phyloP scores from a whole-genome alignment of 208 protist species.

The Trypanosoma cruzi region DNA sequence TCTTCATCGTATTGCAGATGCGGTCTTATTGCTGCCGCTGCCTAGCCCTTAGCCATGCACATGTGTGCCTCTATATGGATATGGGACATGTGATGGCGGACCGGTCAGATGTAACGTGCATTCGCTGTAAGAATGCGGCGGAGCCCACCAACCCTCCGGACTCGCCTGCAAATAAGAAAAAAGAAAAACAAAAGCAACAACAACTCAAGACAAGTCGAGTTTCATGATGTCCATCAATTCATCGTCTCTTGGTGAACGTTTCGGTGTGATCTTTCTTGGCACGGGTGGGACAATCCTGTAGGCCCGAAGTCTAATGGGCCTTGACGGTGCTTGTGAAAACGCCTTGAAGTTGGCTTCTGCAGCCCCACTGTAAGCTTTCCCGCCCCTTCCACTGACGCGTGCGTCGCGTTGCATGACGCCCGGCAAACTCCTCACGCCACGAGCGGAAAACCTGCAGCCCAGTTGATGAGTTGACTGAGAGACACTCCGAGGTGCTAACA shows the following conservation, averaged over 20 bases:
- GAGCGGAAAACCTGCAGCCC: too few relatives aligned
- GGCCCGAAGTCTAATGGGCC: background rate
- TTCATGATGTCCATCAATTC: conserved; percentile 41
- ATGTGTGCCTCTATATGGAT: too few relatives aligned
- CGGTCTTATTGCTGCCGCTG: too few relatives aligned
- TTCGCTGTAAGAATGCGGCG: too few relatives aligned
- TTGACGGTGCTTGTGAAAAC: background rate
- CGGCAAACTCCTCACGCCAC: background rate
- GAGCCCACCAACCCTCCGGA: too few relatives aligned
- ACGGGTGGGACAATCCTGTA: conserved; percentile 26
- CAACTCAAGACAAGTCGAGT: background rate
- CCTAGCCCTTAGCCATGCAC: too few relatives aligned
- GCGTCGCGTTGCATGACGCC: background rate
- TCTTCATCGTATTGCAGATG: too few relatives aligned
- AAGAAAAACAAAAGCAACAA: too few relatives aligned
- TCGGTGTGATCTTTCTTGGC: conserved; percentile 26
- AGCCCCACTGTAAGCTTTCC: background rate
- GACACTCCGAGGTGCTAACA: background rate
- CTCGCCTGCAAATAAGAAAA: too few relatives aligned
- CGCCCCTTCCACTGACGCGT: background rate
- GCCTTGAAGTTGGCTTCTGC: background rate
- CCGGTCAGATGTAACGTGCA: too few relatives aligned
- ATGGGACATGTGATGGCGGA: too few relatives aligned
- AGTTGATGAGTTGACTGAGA: too few relatives aligned
- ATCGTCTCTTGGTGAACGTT: conserved; percentile 28